Conservation (phyloP, 441 rosid genomes). For the Gossypium schwendimanii region DNA sequence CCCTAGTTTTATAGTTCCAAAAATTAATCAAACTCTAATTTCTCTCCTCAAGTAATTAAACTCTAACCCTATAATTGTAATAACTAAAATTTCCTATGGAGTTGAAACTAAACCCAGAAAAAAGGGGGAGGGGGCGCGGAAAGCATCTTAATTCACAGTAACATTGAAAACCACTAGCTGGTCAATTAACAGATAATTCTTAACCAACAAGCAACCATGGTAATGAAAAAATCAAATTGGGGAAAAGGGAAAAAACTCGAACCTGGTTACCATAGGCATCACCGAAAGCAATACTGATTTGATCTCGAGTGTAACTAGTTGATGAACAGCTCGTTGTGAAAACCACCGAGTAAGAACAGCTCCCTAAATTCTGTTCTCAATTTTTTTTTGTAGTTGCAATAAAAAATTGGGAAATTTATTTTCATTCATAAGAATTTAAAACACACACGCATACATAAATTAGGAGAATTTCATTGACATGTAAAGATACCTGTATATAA, state of each 20-base stretch:
- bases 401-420: neutral
- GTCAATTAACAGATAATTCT: neutral
- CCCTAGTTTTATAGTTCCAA: neutral
- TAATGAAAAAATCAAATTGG: neutral
- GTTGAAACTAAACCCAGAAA: neutral
- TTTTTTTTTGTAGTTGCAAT: neutral
- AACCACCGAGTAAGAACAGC: conserved; percentile 45
- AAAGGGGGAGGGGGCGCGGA: neutral
- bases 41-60: neutral
- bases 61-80: neutral
- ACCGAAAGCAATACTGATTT: conserved; percentile 56
- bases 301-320: conserved; percentile 44
- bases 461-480: neutral
- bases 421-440: neutral
- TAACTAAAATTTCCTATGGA: neutral
- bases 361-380: conserved; percentile 35
- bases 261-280: conserved; percentile 68
- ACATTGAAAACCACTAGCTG: neutral
- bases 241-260: neutral
- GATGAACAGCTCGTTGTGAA: conserved; percentile 63
- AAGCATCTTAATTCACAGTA: neutral
- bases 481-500: conserved; percentile 18
- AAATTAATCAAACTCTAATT: neutral
- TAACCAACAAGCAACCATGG: neutral
- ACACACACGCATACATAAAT: neutral